Evolutionary conservation across 805 yeast genomes (phyloP), one percentile per base, ranked within the genome.

Genomic region (Wickerhamomyces queroliae): DNA sequence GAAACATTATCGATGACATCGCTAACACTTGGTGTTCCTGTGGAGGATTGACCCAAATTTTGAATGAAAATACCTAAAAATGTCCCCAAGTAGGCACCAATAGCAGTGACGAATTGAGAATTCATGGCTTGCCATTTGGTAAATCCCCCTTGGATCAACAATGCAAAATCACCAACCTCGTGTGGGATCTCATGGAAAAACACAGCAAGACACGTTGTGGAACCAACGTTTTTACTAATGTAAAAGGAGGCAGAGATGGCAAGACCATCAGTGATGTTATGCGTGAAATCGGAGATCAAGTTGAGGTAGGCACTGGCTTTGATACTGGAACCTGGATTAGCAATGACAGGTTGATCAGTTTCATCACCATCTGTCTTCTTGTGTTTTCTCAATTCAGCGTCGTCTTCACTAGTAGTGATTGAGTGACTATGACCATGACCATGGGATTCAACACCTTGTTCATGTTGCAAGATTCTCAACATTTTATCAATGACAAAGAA

Each of bases 111-210:
- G 38, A 80, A 68, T 59, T 83, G 90, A 0, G 85, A 77, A 38
- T 68, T 69, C 70, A 81, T 68, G 2, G 87, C 88, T 45, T 77
- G 77, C 58, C 75, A 61, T 58, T 78, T 78, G 17, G 84, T 67
- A 47, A 79, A 74, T 0, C 91, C 91, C 18, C 81, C 80, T 50
- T 79, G 78, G 45, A 80, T 72, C 43, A 84, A 63, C 20, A 84
- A 63, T 0, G 89, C 90, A 61, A 80, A 84, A 53, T 84, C 93
- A 35, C 91, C 90, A 44, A 84, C 73, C 53, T 83, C 88, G 55
- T 84, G 93, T 6, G 93, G 93, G 36, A 83, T 74, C 56, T 84
- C 93, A 56, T 84, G 93, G 59, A 80, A 72, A 45, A 83, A 70
- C 22, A 83, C 80, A 1, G 90, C 86, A 27, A 83, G 60, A 18